Percentiles rank a stretch among this genome's conserved stretches.
phyloP scores from a whole-genome alignment of 2,329 filamentous ascomycete species.

The Fusarium sp. region DNA sequence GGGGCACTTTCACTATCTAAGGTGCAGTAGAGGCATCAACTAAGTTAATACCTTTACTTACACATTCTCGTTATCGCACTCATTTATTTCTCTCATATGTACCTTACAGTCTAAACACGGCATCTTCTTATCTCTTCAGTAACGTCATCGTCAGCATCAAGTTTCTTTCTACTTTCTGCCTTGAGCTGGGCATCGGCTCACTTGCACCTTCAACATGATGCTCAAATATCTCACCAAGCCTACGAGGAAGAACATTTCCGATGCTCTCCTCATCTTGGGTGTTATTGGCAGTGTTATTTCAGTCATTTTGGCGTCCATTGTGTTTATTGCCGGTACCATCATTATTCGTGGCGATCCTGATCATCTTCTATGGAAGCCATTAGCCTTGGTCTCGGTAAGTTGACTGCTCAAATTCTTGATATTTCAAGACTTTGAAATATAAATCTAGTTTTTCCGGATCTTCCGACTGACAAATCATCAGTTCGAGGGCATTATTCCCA shows the following conservation, averaged over 20 bases:
- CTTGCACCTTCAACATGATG: conserved; percentile 17
- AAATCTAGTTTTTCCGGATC: neutral
- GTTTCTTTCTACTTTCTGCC: too few relatives aligned
- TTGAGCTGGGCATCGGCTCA: conserved; percentile 14
- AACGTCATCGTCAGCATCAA: conserved; percentile 17
- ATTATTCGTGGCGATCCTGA: conserved; percentile 23
- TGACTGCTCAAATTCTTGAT: neutral
- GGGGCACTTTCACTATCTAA: conserved; percentile 9
- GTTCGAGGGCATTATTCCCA: conserved; percentile 42
- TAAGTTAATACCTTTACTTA: neutral
- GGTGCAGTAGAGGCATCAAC: neutral
- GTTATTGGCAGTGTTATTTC: conserved; percentile 36
- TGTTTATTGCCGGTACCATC: conserved; percentile 39
- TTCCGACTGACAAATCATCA: conserved; percentile 9
- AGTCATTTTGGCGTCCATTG: conserved; percentile 25
- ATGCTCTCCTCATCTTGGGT: conserved; percentile 30
- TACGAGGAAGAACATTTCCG: conserved; percentile 25
- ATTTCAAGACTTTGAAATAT: neutral
- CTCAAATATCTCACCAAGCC: conserved; percentile 22
- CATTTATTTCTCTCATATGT: neutral
- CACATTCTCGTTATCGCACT: neutral
- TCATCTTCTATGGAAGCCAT: conserved; percentile 33
- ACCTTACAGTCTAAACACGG: neutral
- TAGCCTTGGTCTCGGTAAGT: conserved; percentile 42
- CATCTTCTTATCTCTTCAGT: neutral